phyloP scores from a whole-genome alignment of 306 rosid genomes.

The Vigna nakashimae region DNA sequence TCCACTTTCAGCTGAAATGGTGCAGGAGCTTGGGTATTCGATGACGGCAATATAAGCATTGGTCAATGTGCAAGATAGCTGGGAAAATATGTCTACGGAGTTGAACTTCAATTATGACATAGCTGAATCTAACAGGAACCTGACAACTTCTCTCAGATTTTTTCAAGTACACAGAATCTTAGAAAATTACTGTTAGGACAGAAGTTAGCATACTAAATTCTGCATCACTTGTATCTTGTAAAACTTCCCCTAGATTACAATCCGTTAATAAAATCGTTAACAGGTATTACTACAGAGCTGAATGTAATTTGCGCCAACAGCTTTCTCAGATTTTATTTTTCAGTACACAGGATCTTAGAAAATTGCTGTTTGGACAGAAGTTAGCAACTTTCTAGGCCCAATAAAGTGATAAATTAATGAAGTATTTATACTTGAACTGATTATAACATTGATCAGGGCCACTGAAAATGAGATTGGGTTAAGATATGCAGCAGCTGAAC shows the following conservation, averaged over 20 bases:
- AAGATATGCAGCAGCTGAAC: background rate
- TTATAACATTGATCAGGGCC: background rate
- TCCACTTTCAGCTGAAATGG: slow-evolving; percentile 35
- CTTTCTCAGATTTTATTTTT: slow-evolving; percentile 41
- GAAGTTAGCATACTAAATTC: slow-evolving; percentile 39
- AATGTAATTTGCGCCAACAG: slow-evolving; percentile 35
- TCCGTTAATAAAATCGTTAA: slow-evolving; percentile 57
- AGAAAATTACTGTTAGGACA: slow-evolving; percentile 31
- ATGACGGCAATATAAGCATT: slow-evolving; percentile 41
- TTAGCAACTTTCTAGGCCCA: slow-evolving; percentile 37
- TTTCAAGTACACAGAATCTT: slow-evolving; percentile 45
- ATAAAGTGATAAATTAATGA: background rate
- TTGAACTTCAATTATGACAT: slow-evolving; percentile 34
- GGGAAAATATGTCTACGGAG: slow-evolving; percentile 34
- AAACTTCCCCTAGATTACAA: slow-evolving; percentile 45
- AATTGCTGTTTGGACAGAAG: slow-evolving; percentile 36
- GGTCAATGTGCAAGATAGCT: slow-evolving; percentile 33
- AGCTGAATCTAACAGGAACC: slow-evolving; percentile 25
- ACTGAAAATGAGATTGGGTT: background rate
- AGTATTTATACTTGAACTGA: background rate
- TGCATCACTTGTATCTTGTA: slow-evolving; percentile 45
- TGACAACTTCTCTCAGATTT: slow-evolving; percentile 44
- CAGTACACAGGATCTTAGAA: slow-evolving; percentile 46
- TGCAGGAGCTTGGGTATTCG: slow-evolving; percentile 79
- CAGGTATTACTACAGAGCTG: slow-evolving; percentile 55